Conservation (phyloP, 2,329 filamentous ascomycete genomes). For the Fusarium pseudonygamai region DNA sequence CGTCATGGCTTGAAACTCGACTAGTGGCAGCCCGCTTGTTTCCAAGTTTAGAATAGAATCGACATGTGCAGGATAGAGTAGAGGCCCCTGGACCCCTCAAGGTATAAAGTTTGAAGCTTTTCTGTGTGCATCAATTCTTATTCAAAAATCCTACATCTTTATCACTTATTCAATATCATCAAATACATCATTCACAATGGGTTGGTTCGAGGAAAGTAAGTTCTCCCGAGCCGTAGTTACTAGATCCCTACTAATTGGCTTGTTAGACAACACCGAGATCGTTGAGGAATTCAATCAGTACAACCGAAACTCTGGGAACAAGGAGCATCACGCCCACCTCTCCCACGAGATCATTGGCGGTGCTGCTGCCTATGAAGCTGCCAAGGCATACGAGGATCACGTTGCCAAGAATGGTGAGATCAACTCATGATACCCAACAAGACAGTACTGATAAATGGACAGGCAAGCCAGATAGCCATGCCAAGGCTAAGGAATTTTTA, state of each 20-base stretch:
- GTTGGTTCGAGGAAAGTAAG: conserved; percentile 20
- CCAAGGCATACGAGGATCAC: conserved; percentile 47
- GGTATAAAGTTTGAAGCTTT: conserved; percentile 11
- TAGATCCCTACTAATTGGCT: neutral
- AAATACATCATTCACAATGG: conserved; percentile 8
- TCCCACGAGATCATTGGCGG: conserved; percentile 46
- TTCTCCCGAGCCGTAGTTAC: accelerated
- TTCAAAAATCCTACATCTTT: neutral
- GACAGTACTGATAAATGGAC: neutral
- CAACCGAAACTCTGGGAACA: conserved; percentile 37
- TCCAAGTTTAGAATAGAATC: conserved; percentile 9
- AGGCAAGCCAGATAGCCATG: conserved; percentile 39
- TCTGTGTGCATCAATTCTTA: neutral
- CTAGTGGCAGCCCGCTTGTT: neutral
- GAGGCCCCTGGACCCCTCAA: neutral
- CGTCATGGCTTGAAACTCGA: neutral
- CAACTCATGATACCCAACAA: neutral
- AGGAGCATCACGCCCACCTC: conserved; percentile 41
- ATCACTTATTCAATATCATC: neutral
- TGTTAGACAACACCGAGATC: conserved; percentile 29
- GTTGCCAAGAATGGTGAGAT: conserved; percentile 38
- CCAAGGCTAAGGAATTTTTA: conserved; percentile 44
- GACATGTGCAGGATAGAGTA: neutral
- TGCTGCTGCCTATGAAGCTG: conserved; percentile 45
- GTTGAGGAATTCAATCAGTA: conserved; percentile 35